These are phyloP conservation scores for Fusarium cicatricum DNA, from an alignment of 2,329 filamentous ascomycete species.

Conservation along the genomic window DNA sequence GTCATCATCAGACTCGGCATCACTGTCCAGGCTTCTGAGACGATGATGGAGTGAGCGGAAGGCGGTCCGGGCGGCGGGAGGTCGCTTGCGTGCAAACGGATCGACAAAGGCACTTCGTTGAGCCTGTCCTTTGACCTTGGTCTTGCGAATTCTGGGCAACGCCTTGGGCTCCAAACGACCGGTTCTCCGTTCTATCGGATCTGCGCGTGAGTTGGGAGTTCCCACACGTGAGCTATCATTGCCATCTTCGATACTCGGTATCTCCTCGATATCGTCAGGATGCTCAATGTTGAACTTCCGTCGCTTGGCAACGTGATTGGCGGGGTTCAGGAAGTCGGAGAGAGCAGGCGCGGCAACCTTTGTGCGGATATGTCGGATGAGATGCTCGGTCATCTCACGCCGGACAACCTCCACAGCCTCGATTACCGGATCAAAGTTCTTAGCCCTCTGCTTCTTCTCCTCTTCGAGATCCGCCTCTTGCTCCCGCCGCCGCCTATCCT, in stretches of 20 bases:
- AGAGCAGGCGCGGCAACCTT: constrained; percentile 85
- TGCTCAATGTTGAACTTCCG: constrained; percentile 80
- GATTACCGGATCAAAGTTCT: constrained; percentile 87
- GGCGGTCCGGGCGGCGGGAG: constrained; percentile 63
- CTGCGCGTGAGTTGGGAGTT: constrained; percentile 71
- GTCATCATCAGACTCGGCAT: constrained; percentile 91
- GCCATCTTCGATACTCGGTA: constrained; percentile 61
- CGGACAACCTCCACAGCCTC: constrained; percentile 84
- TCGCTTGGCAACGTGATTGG: constrained; percentile 80
- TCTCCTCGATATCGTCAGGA: constrained; percentile 66
- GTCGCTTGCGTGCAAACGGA: constrained; percentile 70
- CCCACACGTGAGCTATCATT: constrained; percentile 69
- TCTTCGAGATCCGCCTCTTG: constrained; percentile 86
- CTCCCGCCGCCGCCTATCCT: constrained; percentile 71
- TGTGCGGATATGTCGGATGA: constrained; percentile 88
- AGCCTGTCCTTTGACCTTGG: constrained; percentile 61
- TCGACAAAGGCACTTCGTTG: constrained; percentile 72
- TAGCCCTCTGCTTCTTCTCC: constrained; percentile 86
- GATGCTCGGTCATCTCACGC: constrained; percentile 83
- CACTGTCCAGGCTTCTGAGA: constrained; percentile 69
- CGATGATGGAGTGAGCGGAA: constrained; percentile 83
- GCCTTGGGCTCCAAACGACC: constrained; percentile 65
- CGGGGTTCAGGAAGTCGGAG: constrained; percentile 82
- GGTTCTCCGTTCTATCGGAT: constrained; percentile 68
- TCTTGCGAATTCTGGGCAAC: constrained; percentile 79